phyloP scores from a whole-genome alignment of 768 basidiomycete genomes.

The Daedaleopsis sinensis region DNA sequence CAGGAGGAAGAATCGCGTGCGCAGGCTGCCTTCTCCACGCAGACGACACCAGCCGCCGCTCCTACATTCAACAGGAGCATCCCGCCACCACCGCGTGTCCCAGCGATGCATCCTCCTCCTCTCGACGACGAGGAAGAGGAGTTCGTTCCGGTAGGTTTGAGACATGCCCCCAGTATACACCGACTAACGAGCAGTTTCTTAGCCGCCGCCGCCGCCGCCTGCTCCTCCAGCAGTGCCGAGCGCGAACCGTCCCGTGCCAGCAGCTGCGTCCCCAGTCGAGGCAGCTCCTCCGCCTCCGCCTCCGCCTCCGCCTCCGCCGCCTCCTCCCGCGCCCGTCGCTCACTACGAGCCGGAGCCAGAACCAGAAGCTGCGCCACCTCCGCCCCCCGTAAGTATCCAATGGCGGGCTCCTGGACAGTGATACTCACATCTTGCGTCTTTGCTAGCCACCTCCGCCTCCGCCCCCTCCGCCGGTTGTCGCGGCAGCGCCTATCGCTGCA shows the following conservation, averaged over 20 bases:
- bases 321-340: constrained; percentile 37
- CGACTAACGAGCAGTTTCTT: neutral
- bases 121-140: constrained; percentile 28
- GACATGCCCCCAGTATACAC: neutral
- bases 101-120: constrained; percentile 4
- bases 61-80: constrained; percentile 20
- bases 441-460: neutral
- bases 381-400: constrained; percentile 38
- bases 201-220: constrained; percentile 26
- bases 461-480: too few species aligned
- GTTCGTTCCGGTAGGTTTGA: constrained; percentile 19
- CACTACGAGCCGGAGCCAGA: constrained; percentile 37
- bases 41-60: constrained; percentile 37
- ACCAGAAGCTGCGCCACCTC: constrained; percentile 28
- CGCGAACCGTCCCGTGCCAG: constrained; percentile 14
- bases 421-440: neutral
- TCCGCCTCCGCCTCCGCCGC: constrained; percentile 36
- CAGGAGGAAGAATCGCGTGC: constrained; percentile 78
- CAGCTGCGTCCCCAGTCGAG: constrained; percentile 29
- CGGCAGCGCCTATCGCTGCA: constrained; percentile 47
- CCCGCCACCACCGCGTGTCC: constrained; percentile 13
- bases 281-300: constrained; percentile 37
- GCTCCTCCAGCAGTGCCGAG: constrained; percentile 13
- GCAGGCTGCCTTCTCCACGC: constrained; percentile 48
- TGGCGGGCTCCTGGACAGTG: neutral